Evolutionary conservation across 1,284 basidiomycete genomes (phyloP), one percentile per base, ranked within the genome.

Genomic region (Pterulicium gracile): DNA sequence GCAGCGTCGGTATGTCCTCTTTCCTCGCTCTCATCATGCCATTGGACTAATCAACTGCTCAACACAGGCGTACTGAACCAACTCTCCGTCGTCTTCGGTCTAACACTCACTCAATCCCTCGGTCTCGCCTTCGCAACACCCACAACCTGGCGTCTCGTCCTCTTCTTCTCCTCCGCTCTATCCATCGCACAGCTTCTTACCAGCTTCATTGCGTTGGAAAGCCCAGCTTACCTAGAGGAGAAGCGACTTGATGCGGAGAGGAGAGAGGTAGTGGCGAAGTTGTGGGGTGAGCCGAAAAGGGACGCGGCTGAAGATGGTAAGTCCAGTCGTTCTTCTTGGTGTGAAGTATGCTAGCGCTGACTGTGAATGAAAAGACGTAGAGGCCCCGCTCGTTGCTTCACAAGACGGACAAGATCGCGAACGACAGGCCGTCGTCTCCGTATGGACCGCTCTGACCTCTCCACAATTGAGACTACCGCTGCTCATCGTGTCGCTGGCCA

Each of bases 31-130:
- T 39, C n/a, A n/a, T 7, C 36, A 15, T 17, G 4, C 36, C 15
- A 40, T 32, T 24, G 43, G 49, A 14, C 23, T 32, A 35, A 18
- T 44, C 15, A 42, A 53, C 55, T 24, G 54, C 47, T 48, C 46
- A 49, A 18, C 12, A 21, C 62, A 75, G 89, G 91, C 21, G 86
- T 92, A 19, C 69, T 94, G 32, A 91, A 90, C n/a, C 93, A 94
- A 58, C 67, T 94, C 27, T 82, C 77, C 21, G 88, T 93, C 56
- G 88, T 92, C 24, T 58, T 88, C 40, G 90, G 90, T 17, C 85
- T 94, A 51, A 82, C 90, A 71, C 61, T 77, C 19, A 84, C 88
- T 0, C 90, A 93, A 59, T 57, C 72, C 13, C 62, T 80, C 50
- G 84, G 85, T 10, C 64, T 88, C 24, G 63, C 65, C 44, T 66